Conservation (phyloP, 2,329 filamentous ascomycete genomes). For the Colletotrichum echinochloae region DNA sequence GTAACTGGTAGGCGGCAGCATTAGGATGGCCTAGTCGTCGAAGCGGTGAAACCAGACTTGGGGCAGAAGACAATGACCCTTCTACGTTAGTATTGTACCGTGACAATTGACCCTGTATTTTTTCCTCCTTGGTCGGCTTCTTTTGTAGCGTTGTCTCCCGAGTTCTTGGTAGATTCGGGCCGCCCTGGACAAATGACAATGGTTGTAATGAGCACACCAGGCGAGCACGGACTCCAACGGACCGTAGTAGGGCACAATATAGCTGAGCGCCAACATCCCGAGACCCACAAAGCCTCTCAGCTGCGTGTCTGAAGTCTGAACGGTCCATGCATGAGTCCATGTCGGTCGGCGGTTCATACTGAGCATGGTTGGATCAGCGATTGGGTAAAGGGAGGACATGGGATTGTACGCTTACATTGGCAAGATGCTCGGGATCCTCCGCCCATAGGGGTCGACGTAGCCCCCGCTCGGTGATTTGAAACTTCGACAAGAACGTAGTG, state of each 20-base stretch:
- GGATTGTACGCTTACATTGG: slow-evolving; percentile 59
- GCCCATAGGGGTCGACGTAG: slow-evolving; percentile 80
- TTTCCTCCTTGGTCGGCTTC: slow-evolving; percentile 50
- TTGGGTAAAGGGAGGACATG: neutral
- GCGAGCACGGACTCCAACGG: slow-evolving; percentile 83
- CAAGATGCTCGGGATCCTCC: slow-evolving; percentile 71
- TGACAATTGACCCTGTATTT: slow-evolving; percentile 55
- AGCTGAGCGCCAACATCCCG: slow-evolving; percentile 91
- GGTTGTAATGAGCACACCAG: slow-evolving; percentile 92
- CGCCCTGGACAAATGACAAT: slow-evolving; percentile 73
- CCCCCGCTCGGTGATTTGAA: slow-evolving; percentile 77
- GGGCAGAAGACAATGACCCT: slow-evolving; percentile 44
- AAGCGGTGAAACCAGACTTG: slow-evolving; percentile 54
- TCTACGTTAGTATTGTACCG: slow-evolving; percentile 50
- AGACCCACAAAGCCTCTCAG: slow-evolving; percentile 79
- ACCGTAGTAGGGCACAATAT: slow-evolving; percentile 87
- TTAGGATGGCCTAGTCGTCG: slow-evolving; percentile 66
- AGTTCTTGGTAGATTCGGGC: slow-evolving; percentile 60
- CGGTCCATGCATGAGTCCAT: slow-evolving; percentile 77
- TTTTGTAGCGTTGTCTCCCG: slow-evolving; percentile 47
- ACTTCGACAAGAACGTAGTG: slow-evolving; percentile 76
- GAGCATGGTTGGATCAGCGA: slow-evolving; percentile 42
- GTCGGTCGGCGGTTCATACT: slow-evolving; percentile 70
- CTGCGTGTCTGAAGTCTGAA: slow-evolving; percentile 79
- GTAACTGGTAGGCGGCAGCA: slow-evolving; percentile 65